Base-by-base conservation (phyloP, 495 filamentous ascomycete species). In the Sphaerosporella brunnea region DNA sequence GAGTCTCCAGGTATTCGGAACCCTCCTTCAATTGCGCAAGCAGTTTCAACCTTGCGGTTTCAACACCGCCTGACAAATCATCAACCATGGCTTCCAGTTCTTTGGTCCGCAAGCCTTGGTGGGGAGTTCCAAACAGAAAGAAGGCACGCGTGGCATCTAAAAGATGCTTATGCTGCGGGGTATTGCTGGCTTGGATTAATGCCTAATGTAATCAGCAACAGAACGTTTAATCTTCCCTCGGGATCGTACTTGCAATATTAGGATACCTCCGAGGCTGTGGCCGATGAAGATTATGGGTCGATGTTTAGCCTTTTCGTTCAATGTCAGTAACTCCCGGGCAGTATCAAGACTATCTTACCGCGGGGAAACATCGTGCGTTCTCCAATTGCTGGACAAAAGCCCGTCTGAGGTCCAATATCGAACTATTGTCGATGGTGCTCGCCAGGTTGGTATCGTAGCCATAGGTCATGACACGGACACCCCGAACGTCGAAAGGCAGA, bases 381-480 rank as follows among this genome's bases (percentile, higher is more conserved):
- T 28, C 23, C 18, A 50, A 21, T 24, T 50, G 21, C 35, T 50
- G 47, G 2, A 50, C 15, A 24, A 50, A 35, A 10, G 32, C 13
- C 10, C 23, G 34, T 15, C 28, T 35, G 20, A 34, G 36, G 9
- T 50, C 48, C 23, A 40, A 16, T 11, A 49, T 45, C 10, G 24
- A 28, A 9, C 24, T 21, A 15, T 39, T 39, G 15, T 39, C 36
- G 5, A 16, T 5, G 5, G 36, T 8, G 36, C 19, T 39, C 8
- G 5, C 11, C 11, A 39, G 18, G 8, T 39, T 20, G 5, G 52
- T 44, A 32, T 54, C 28, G 20, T 52, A 54, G 0, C 52, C 52
- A 8, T 54, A 54, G 13, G 50, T 54, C 4, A 53, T 25, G 13
- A 54, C 26, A 2, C 52, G 28, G 25, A 48, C 32, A 11, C 45